phyloP scores from a whole-genome alignment of 1,284 basidiomycete species.

The Ceratobasidium sp. region DNA sequence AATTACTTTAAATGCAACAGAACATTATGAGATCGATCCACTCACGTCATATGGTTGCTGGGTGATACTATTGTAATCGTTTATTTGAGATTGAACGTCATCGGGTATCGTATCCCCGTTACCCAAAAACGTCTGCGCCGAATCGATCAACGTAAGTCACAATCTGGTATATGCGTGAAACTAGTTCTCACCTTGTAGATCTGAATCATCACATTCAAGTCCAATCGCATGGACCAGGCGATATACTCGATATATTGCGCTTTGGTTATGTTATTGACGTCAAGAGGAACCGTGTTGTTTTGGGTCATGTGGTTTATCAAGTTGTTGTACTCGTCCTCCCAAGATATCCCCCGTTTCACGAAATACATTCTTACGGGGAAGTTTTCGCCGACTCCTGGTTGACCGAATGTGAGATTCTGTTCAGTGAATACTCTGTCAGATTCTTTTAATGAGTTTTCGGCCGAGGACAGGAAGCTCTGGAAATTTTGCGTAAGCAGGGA shows the following conservation, averaged over 20 bases:
- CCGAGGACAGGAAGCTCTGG: constrained; percentile 28
- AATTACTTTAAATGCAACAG: not conserved
- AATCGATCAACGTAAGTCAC: not conserved
- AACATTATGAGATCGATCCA: no score
- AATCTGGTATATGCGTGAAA: no score
- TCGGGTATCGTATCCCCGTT: not conserved
- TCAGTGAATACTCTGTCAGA: not conserved
- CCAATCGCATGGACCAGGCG: constrained; percentile 20
- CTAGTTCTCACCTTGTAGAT: not conserved
- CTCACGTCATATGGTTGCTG: constrained; percentile 8
- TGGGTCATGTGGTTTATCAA: constrained; percentile 15
- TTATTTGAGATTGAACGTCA: constrained; percentile 9
- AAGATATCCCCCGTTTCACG: constrained; percentile 12
- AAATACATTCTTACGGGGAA: not conserved
- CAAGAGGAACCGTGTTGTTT: constrained; percentile 10
- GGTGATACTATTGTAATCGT: constrained; percentile 19
- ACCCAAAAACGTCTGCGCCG: not conserved
- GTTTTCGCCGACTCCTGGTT: constrained; percentile 9
- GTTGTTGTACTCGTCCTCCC: constrained; percentile 23
- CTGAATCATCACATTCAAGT: constrained; percentile 20
- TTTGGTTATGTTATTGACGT: not conserved
- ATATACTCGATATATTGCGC: constrained; percentile 19
- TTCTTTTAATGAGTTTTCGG: constrained; percentile 2
- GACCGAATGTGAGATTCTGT: constrained; percentile 13
- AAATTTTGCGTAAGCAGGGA: not conserved